These are phyloP conservation scores for Cucurbita moschata DNA, from an alignment of 306 rosid genomes.

Conservation along the genomic window DNA sequence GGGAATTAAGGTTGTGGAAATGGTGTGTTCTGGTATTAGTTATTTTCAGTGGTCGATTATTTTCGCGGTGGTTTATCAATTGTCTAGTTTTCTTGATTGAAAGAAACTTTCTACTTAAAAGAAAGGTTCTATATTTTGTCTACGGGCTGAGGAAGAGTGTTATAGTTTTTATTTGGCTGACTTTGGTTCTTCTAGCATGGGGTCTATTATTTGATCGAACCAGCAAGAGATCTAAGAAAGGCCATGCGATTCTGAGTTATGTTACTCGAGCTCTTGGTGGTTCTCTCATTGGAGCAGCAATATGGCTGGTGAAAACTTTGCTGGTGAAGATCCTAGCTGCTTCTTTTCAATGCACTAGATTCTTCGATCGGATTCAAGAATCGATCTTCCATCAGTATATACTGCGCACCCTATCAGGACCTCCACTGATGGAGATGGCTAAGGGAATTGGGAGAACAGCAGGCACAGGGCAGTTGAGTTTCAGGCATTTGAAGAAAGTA, in stretches of 20 bases:
- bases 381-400: conserved; percentile 72
- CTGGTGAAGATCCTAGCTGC: conserved; percentile 55
- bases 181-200: conserved; percentile 66
- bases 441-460: conserved; percentile 23
- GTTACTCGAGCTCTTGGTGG: conserved; percentile 52
- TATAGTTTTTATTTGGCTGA: conserved; percentile 52
- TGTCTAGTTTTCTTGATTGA: conserved; percentile 51
- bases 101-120: conserved; percentile 51
- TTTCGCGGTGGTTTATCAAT: conserved; percentile 55
- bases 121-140: conserved; percentile 74
- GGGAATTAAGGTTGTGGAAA: conserved; percentile 57
- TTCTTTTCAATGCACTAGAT: conserved; percentile 51
- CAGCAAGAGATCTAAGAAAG: conserved; percentile 22
- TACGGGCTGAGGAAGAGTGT: conserved; percentile 64
- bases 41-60: conserved; percentile 48
- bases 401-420: conserved; percentile 59
- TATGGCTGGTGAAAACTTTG: conserved; percentile 54
- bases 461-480: conserved; percentile 35
- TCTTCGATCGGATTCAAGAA: conserved; percentile 81
- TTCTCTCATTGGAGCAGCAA: conserved; percentile 42
- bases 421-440: conserved; percentile 53
- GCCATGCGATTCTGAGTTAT: conserved; percentile 24
- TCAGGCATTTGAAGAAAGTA: conserved; percentile 22
- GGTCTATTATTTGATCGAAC: conserved; percentile 35
- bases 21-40: conserved; percentile 57